These are phyloP conservation scores for Zygnema cylindricum DNA, from an alignment of 139 green algal genomes.

Conservation along the genomic window DNA sequence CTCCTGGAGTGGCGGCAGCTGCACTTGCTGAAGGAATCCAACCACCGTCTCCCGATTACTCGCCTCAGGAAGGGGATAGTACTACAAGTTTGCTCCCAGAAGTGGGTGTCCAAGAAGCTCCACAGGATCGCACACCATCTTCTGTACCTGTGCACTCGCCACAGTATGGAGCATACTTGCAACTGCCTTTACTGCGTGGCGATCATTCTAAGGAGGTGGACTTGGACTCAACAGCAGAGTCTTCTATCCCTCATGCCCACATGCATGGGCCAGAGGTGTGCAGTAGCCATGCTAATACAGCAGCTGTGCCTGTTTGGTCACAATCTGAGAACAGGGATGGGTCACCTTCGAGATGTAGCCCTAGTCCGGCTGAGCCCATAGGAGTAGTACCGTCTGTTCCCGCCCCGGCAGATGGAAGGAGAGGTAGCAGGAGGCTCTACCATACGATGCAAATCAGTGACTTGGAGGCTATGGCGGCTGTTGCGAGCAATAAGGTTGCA, in stretches of 20 bases:
- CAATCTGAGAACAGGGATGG: not conserved
- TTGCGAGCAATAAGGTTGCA: not conserved
- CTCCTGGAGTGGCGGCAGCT: not conserved
- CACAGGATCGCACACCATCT: not conserved
- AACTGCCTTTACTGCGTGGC: not conserved
- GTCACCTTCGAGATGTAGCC: not conserved
- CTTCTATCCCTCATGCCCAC: not conserved
- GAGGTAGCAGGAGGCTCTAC: not conserved
- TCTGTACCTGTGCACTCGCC: not conserved
- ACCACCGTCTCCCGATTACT: not conserved
- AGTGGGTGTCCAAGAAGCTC: not conserved
- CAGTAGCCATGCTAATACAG: not conserved
- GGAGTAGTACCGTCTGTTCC: conserved; percentile 12
- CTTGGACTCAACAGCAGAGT: conserved; percentile 12
- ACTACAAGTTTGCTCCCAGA: not conserved
- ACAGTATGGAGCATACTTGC: not conserved
- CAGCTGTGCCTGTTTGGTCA: conserved; percentile 19
- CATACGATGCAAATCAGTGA: not conserved
- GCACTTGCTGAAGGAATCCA: not conserved
- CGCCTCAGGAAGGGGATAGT: not conserved
- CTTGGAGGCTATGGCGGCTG: not conserved
- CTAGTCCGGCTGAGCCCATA: not conserved
- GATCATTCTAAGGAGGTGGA: not conserved
- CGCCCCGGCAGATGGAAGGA: not conserved
- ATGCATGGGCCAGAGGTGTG: not conserved